Evolutionary conservation across 2,329 filamentous ascomycete genomes (phyloP), one percentile per base, ranked within the genome.

Genomic region (Ampelomyces quisqualis): DNA sequence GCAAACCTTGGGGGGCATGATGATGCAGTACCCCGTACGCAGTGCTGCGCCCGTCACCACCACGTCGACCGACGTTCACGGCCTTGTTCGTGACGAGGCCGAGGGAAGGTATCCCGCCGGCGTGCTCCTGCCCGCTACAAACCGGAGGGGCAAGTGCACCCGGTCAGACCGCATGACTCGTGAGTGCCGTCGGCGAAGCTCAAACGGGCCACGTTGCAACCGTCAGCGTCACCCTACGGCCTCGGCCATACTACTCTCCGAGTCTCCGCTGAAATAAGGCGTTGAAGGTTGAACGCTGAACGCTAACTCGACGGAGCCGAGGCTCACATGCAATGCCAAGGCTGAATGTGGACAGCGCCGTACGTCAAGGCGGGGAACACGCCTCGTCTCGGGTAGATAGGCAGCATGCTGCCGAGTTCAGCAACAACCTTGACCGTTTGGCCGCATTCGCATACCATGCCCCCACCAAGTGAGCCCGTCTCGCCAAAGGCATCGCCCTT

Each of bases 401-500:
- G n/a, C n/a, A n/a, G n/a, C n/a, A n/a, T n/a, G n/a, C n/a, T n/a
- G n/a, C n/a, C n/a, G n/a, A n/a, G n/a, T n/a, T n/a, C n/a, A n/a
- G n/a, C n/a, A n/a, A n/a, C n/a, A n/a, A n/a, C n/a, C n/a, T n/a
- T n/a, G n/a, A n/a, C n/a, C n/a, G n/a, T n/a, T n/a, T n/a, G n/a
- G n/a, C n/a, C n/a, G n/a, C n/a, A n/a, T n/a, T n/a, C n/a, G n/a
- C n/a, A n/a, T n/a, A 45, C 31, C 40, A 64, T 65, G 63, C 43
- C 60, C 31, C 49, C 63, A 18, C 32, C 53, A 10, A 48, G 55
- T n/a, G 49, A 58, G 33, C 31, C 56, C 14, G 58, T 67, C 10
- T 64, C 64, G 24, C 64, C 63, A n/a, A 69, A 60, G 38, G 55
- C 64, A 18, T 53, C 62, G 26, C 72, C 76, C 36, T 60, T 79